Percentiles rank a stretch among this genome's conserved stretches.
phyloP scores from a whole-genome alignment of 2,329 filamentous ascomycete genomes.

The Diaporthe sp. region DNA sequence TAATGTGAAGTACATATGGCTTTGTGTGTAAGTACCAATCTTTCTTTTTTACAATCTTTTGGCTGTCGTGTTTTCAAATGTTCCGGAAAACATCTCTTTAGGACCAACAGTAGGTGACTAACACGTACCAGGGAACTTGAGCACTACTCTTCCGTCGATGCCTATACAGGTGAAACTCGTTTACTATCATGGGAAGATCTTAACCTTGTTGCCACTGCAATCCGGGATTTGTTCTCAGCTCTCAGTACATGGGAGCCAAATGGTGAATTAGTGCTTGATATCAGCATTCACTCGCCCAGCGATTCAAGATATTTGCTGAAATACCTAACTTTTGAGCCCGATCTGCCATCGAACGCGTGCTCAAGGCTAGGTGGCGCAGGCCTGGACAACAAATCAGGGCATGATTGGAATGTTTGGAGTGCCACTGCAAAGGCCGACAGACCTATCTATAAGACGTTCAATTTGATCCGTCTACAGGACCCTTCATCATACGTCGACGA shows the following conservation, averaged over 20 bases:
- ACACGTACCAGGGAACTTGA: too few species aligned
- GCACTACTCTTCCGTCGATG: slow-evolving; percentile 45
- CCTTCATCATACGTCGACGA: too few species aligned
- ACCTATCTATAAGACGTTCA: background rate
- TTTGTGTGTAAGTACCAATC: too few species aligned
- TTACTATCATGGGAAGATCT: slow-evolving; percentile 32
- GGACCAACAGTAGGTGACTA: too few species aligned
- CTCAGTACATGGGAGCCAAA: slow-evolving; percentile 46
- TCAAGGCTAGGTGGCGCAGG: too few species aligned
- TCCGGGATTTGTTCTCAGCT: slow-evolving; percentile 44
- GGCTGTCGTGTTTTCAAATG: too few species aligned
- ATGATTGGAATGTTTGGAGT: background rate
- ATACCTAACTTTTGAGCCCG: background rate
- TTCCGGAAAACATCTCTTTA: too few species aligned
- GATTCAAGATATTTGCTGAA: background rate
- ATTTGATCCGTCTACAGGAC: background rate
- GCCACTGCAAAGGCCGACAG: background rate
- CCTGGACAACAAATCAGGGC: background rate
- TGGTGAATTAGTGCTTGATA: background rate
- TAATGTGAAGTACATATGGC: slow-evolving; percentile 47
- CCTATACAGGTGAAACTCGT: slow-evolving; percentile 38
- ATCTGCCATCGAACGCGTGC: background rate
- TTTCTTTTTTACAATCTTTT: too few species aligned
- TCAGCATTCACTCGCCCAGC: slow-evolving; percentile 6
- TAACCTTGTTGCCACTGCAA: slow-evolving; percentile 38